Conservation (phyloP, 2,329 filamentous ascomycete genomes). For the Penicillium brevicompactum region DNA sequence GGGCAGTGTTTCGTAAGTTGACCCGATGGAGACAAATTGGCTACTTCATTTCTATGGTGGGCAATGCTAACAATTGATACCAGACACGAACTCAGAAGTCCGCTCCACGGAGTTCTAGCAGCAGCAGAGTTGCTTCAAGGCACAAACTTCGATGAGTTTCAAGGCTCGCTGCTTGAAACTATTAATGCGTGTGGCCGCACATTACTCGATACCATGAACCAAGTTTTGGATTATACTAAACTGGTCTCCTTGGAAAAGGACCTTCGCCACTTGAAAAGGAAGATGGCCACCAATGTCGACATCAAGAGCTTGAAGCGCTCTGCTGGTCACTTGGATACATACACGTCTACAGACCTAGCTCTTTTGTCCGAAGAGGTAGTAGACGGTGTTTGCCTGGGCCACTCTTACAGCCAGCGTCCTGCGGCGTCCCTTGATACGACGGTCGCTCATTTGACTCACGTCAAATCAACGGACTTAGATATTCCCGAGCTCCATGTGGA, state of each 20-base stretch:
- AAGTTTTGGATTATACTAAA: constrained; percentile 53
- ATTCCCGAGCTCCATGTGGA: constrained; percentile 34
- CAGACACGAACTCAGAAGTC: constrained; percentile 42
- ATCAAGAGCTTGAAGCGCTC: constrained; percentile 25
- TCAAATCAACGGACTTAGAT: background rate
- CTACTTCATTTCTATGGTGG: too few species aligned
- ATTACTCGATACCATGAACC: constrained; percentile 44
- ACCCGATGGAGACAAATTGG: too few species aligned
- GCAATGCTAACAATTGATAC: background rate
- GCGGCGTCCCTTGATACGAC: constrained; percentile 14
- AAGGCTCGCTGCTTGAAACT: constrained; percentile 39
- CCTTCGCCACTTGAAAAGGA: constrained; percentile 28
- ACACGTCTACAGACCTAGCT: constrained; percentile 42
- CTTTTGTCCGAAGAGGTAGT: constrained; percentile 55
- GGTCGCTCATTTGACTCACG: background rate
- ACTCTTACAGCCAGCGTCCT: constrained; percentile 37
- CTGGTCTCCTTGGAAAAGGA: constrained; percentile 42
- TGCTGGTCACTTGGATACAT: constrained; percentile 29
- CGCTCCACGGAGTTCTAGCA: constrained; percentile 44
- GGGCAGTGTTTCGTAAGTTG: constrained; percentile 40
- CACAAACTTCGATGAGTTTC: constrained; percentile 38
- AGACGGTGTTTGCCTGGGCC: constrained; percentile 55
- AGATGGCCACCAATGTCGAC: constrained; percentile 18
- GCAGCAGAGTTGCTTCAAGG: constrained; percentile 41
- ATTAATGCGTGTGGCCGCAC: constrained; percentile 44